Evolutionary conservation across 2,329 filamentous ascomycete genomes (phyloP), one percentile per base, ranked within the genome.

Genomic region (Colletotrichum somersetense): DNA sequence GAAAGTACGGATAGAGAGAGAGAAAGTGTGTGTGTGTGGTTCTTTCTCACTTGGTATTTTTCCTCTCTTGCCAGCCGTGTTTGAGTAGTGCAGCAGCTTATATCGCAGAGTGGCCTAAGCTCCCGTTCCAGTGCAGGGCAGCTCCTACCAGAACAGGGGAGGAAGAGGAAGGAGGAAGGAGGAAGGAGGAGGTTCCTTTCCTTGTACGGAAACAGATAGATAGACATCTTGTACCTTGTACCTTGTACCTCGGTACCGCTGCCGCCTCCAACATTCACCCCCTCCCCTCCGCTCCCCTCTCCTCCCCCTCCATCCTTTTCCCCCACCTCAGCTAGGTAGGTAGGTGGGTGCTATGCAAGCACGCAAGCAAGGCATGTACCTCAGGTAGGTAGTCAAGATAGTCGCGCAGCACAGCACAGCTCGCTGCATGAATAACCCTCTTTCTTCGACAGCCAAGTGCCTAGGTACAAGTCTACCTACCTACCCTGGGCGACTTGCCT

Each of bases 91-190:
- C 59, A 59, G 58, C 59, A 62, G 30, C 56, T 67, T 44, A 20
- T 38, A 63, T 61, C 53, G 59, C 59, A 64, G 46, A 38, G 59
- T 72, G 69, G 66, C 53, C 69, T 69, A 72, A 72, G 65, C 69
- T 72, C 66, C 65, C 40, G 55, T 62, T 65, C 58, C 35, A 66
- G 65, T 38, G 38, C 42, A 67, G 64, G 58, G 18, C 61, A 68
- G 65, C 26, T 66, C 44, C 61, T 52, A 42, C 40, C 44, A 35
- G 38, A 12, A 30, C 12, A 35, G 66, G 8, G 23, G 57, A 59
- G 38, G 23, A 59, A n/a, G n/a, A 18, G 10, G 26, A 18, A 46
- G 18, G 44, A n/a, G 6, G 44, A 4, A 42, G 14, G 40, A 12
- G 11, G 38, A 3, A 42, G 18, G 18, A n/a, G 44, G 20, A 46